Base-by-base conservation (phyloP, 768 basidiomycete genomes). In the Suillus cothurnatus region DNA sequence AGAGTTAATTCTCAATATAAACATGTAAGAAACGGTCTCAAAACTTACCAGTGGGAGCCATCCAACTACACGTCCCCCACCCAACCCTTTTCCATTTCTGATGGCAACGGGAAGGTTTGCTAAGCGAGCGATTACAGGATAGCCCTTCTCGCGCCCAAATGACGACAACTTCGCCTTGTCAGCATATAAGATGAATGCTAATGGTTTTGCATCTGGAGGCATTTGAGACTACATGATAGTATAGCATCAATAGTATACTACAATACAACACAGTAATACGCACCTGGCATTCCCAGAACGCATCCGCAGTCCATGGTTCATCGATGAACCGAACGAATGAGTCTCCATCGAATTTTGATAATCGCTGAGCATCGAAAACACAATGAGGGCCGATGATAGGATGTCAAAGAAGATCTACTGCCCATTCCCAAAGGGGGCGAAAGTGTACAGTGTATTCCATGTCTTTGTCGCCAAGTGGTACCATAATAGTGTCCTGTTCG, bases 101-200 rank as follows among this genome's bases (percentile, higher is more conserved):
- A 79, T 72, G 1, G 71, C 61, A 0, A 67, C 62, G 4, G 76
- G 76, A 3, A 81, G 66, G 64, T 79, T 78, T 4, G 70, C 74
- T 49, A 74, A 69, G 11, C 74, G 64, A 4, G 73, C 75, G 49
- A 81, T 67, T 1, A 81, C 74, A 0, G 77, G 80, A 65, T 81
- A 78, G 1, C 76, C 80, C 63, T 80, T 79, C 49, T 70, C 71
- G 2, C 76, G 78, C 0, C 79, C 78, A 69, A 81, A 81, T 11
- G 76, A 74, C 7, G 78, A 82, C 0, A 81, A 69, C 26, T 74
- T 71, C 1, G 77, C 73, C 59, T 81, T 81, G 68, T 82, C 78
- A 4, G 80, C 78, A 72, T 81, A 82, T 0, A 82, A 49, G 28
- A 80, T 77, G 38, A 79, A 72, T 6, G 66, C 65, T 17, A 79